Evolutionary conservation across 805 yeast genomes (phyloP).

Genomic region (Metahyphopichia silvanorum): DNA sequence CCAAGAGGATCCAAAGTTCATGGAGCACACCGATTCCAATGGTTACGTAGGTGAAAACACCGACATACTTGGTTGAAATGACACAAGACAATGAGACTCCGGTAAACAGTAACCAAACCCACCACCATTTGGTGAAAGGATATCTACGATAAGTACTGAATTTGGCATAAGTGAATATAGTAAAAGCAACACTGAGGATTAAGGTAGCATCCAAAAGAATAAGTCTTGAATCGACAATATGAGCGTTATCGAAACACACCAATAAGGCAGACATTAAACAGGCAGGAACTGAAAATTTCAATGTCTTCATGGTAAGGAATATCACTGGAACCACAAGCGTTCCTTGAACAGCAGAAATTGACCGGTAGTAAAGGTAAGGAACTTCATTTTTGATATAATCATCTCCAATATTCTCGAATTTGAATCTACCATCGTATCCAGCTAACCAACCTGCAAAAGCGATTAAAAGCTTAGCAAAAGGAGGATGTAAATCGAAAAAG

Average conservation of each 20-base stretch:
- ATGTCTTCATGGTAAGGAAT: slow-evolving; percentile 81
- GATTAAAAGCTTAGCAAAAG: slow-evolving; percentile 90
- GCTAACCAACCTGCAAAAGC: slow-evolving; percentile 86
- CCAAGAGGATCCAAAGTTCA: slow-evolving; percentile 88
- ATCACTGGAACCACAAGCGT: slow-evolving; percentile 78
- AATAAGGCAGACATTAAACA: slow-evolving; percentile 73
- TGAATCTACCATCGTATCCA: slow-evolving; percentile 90
- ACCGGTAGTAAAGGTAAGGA: slow-evolving; percentile 82
- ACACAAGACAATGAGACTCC: slow-evolving; percentile 89
- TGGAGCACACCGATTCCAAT: slow-evolving; percentile 82
- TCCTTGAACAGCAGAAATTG: slow-evolving; percentile 78
- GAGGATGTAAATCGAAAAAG: slow-evolving; percentile 97
- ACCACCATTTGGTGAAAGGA: slow-evolving; percentile 77
- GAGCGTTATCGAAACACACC: slow-evolving; percentile 87
- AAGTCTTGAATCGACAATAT: slow-evolving; percentile 83
- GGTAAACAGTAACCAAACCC: slow-evolving; percentile 80
- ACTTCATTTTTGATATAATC: slow-evolving; percentile 73
- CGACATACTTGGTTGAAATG: slow-evolving; percentile 94
- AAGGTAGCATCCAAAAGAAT: slow-evolving; percentile 90
- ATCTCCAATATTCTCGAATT: slow-evolving; percentile 87
- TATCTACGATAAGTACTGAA: slow-evolving; percentile 63
- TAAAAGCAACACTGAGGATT: slow-evolving; percentile 75
- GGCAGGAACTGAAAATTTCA: slow-evolving; percentile 75
- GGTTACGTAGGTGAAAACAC: slow-evolving; percentile 84
- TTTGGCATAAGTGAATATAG: slow-evolving; percentile 74